Conservation (phyloP, 257 asterid species). For the Capsicum baccatum region DNA sequence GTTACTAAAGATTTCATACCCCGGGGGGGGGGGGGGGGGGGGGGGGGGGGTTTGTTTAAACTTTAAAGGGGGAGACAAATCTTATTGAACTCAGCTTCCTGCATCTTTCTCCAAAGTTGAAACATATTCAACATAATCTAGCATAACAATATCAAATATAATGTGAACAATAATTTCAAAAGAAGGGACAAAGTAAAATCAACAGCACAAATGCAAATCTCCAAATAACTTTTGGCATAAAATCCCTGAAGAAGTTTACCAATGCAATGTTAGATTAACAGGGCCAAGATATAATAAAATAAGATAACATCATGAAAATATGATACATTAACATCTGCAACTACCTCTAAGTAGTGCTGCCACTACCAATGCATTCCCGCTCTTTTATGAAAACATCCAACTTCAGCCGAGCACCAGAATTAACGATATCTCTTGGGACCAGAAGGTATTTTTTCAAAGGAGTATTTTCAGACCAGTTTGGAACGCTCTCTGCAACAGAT, state of each 20-base stretch:
- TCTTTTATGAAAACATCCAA: conserved; percentile 52
- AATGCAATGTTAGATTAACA: conserved; percentile 1
- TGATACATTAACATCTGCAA: conserved; percentile 21
- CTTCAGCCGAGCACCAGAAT: conserved; percentile 33
- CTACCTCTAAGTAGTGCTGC: neutral
- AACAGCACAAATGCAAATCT: neutral
- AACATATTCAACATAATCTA: neutral
- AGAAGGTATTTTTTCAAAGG: conserved; percentile 50
- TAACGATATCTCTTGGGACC: conserved; percentile 49
- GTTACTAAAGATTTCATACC: neutral
- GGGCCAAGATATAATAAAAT: neutral
- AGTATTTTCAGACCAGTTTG: conserved; percentile 38
- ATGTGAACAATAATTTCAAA: neutral
- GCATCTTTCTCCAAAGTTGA: neutral
- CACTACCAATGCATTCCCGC: neutral
- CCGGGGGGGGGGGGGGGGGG: neutral
- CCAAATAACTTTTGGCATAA: neutral
- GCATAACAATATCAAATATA: neutral
- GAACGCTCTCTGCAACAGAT: conserved; percentile 43
- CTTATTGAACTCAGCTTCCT: neutral
- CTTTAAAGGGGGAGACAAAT: neutral
- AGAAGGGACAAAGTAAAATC: neutral
- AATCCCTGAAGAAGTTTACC: neutral
- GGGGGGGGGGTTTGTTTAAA: no score
- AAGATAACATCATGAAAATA: neutral